Evolutionary conservation across 2,329 filamentous ascomycete species (phyloP).

Genomic region (Neophaeococcomyces aloes): DNA sequence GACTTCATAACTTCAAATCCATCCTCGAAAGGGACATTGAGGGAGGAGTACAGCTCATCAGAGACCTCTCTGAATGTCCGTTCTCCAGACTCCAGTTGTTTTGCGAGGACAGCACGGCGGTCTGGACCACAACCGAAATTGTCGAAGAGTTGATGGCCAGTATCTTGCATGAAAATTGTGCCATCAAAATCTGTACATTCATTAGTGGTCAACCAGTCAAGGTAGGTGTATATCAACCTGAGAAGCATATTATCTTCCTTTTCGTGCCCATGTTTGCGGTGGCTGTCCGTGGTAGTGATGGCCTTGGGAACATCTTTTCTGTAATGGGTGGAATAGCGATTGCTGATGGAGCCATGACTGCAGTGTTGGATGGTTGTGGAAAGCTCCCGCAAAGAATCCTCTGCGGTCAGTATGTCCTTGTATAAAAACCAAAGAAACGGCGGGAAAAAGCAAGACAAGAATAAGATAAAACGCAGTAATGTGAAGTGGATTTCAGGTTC

Average conservation of each 20-base stretch:
- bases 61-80: constrained; percentile 60
- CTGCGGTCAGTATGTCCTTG: not conserved
- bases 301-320: constrained; percentile 14
- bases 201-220: constrained; percentile 7
- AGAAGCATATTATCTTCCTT: constrained; percentile 38
- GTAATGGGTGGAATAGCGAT: constrained; percentile 17
- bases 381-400: not conserved
- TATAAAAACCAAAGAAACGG: not conserved
- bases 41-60: constrained; percentile 60
- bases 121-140: constrained; percentile 51
- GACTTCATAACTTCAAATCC: constrained; percentile 56
- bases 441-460: not conserved
- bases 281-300: constrained; percentile 13
- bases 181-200: constrained; percentile 52
- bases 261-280: constrained; percentile 24
- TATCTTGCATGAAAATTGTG: constrained; percentile 63
- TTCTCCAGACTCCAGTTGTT: constrained; percentile 55
- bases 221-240: constrained; percentile 25
- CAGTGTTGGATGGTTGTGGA: not conserved
- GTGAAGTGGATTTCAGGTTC: not conserved
- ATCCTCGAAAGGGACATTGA: constrained; percentile 56
- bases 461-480: not conserved
- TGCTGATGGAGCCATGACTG: constrained; percentile 19
- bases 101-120: constrained; percentile 47
- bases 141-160: constrained; percentile 59